A percentile compares a stretch with the other conserved stretches of the same genome.
Conservation (phyloP, 805 yeast genomes). For the Yarrowia hollandica region DNA sequence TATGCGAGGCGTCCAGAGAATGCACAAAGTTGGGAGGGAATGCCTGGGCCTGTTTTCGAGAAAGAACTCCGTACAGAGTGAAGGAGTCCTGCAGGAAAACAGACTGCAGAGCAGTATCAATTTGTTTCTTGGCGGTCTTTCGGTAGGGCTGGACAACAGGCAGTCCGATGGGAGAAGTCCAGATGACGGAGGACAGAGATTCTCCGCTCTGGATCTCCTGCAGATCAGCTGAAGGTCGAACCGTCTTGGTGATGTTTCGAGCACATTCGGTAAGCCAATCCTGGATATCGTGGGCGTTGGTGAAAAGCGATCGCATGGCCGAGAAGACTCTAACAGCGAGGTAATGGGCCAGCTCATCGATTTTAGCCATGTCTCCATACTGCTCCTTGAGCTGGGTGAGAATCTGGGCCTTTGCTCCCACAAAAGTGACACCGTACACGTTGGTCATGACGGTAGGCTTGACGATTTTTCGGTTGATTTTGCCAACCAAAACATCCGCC, state of each 20-base stretch:
- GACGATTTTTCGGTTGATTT: slow-evolving; percentile 81
- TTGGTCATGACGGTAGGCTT: slow-evolving; percentile 98
- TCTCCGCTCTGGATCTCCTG: slow-evolving; percentile 38
- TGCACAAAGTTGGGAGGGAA: slow-evolving; percentile 96
- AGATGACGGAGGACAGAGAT: slow-evolving; percentile 83
- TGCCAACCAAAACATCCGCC: slow-evolving; percentile 53
- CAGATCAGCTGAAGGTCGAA: slow-evolving; percentile 60
- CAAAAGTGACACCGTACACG: slow-evolving; percentile 93
- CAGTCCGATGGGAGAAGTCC: slow-evolving; percentile 96
- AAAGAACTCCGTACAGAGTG: slow-evolving; percentile 74
- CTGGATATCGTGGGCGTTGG: slow-evolving; percentile 91
- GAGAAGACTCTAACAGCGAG: slow-evolving; percentile 76
- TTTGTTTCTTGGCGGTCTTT: slow-evolving; percentile 59
- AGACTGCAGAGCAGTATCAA: slow-evolving; percentile 82
- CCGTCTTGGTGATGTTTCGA: slow-evolving; percentile 70
- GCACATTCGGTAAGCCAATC: slow-evolving; percentile 95
- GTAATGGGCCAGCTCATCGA: slow-evolving; percentile 57
- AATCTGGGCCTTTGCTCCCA: slow-evolving; percentile 91
- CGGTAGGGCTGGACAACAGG: slow-evolving; percentile 98
- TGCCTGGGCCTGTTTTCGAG: slow-evolving; percentile 87
- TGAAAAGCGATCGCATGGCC: slow-evolving; percentile 80
- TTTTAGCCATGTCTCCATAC: slow-evolving; percentile 48
- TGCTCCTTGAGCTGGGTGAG: slow-evolving; percentile 60
- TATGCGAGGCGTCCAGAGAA: slow-evolving; percentile 94
- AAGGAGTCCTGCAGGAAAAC: slow-evolving; percentile 89